Base-by-base conservation (phyloP, 176 grass and related monocot species). In the Carex pumila region DNA sequence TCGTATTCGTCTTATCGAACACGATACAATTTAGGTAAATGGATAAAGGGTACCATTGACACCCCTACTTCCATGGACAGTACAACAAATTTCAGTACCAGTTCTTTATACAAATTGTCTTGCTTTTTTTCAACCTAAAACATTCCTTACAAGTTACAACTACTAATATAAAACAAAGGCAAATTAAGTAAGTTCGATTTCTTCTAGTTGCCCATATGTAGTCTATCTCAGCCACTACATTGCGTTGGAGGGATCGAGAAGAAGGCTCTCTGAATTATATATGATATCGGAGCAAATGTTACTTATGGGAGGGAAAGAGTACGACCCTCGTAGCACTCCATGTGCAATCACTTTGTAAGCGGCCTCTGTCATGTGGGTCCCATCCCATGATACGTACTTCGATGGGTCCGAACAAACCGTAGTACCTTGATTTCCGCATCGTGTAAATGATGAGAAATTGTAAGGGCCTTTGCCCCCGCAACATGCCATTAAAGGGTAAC, bases 331-430 rank as follows among this genome's bases (percentile, higher is more conserved):
- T 53, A 97, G 53, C 29, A 97, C 61, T 21, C 91, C 94, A 79
- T 89, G 63, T 43, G 94, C 75, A 59, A 97, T 93, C 64, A 37
- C 87, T 31, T 71, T 90, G 55, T 93, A 93, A 10, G 89, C 84
- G 53, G 94, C 94, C 88, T 97, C 94, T 10, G 94, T 93, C 2
- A 91, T 85, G 80, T 93, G 94, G 62, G 93, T 85, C 31, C 94
- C 94, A 60, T 97, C 94, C 94, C 94, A 93, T 49, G 94, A 97
- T 8, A 68, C 88, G 70, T 93, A 91, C 60, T 81, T 93, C 25
- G 85, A 82, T 63, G 94, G 94, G 32, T 93, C 85, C 55, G 78
- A 82, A 69, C 91, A 97, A 43, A 93, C 76, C 72, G 86, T 87
- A 55, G 86, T 89, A 3, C 89, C 89, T 41, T 87, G 75, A 12